These are phyloP conservation scores for Coelastrella sp. DNA, from an alignment of 139 green algal species.

Conservation along the genomic window DNA sequence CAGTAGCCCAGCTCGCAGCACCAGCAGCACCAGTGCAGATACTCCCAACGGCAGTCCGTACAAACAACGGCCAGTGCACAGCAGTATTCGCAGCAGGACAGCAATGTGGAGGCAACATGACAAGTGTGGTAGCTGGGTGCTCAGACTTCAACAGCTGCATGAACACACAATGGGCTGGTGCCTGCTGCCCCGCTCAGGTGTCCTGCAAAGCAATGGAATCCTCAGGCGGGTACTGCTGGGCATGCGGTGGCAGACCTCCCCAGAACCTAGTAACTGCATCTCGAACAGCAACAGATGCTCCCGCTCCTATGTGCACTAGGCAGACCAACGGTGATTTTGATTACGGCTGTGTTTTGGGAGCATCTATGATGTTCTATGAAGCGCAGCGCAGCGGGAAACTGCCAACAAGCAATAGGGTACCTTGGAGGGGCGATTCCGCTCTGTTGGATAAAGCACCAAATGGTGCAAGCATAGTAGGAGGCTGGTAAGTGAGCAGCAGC, in stretches of 20 bases:
- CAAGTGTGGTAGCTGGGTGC: constrained; percentile 10
- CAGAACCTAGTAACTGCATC: background rate
- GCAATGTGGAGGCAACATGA: constrained; percentile 53
- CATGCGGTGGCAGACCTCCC: constrained; percentile 32
- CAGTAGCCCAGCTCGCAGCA: background rate
- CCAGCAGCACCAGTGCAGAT: background rate
- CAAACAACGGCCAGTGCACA: constrained; percentile 3
- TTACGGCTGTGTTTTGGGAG: constrained; percentile 51
- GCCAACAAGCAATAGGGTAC: constrained; percentile 54
- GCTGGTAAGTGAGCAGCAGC: constrained; percentile 49
- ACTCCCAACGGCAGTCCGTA: background rate
- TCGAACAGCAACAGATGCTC: background rate
- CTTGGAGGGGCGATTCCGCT: constrained; percentile 63
- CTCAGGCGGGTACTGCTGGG: background rate
- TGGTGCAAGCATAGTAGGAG: constrained; percentile 52
- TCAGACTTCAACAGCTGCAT: constrained; percentile 38
- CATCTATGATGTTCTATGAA: constrained; percentile 67
- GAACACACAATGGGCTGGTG: constrained; percentile 24
- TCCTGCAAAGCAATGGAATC: background rate
- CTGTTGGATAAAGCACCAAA: constrained; percentile 55
- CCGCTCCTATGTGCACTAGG: background rate
- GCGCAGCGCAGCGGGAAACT: constrained; percentile 68
- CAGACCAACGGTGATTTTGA: constrained; percentile 44
- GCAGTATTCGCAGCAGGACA: background rate
- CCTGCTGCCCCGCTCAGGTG: constrained; percentile 18